phyloP scores from a whole-genome alignment of 2,329 filamentous ascomycete genomes.

The Pleoardoris graminearum region DNA sequence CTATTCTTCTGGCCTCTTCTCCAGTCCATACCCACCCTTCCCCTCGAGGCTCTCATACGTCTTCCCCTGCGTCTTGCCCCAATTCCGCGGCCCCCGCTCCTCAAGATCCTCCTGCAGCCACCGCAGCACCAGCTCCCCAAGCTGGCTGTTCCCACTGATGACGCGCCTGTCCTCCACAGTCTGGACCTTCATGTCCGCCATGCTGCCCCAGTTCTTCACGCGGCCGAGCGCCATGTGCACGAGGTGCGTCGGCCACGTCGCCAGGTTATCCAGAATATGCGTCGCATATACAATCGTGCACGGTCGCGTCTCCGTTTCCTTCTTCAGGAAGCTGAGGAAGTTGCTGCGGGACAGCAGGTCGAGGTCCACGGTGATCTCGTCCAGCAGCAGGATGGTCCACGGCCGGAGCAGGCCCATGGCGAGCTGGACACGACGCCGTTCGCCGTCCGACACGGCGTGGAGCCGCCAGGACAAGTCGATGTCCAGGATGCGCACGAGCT shows the following conservation, averaged over 20 bases:
- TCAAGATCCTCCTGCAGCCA: constrained; percentile 84
- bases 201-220: constrained; percentile 82
- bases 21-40: constrained; percentile 65
- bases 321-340: constrained; percentile 83
- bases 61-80: constrained; percentile 63
- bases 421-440: constrained; percentile 87
- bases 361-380: constrained; percentile 96
- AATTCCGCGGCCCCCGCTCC: constrained; percentile 75
- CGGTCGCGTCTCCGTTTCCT: constrained; percentile 77
- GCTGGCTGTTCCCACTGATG: constrained; percentile 72
- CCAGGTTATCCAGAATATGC: constrained; percentile 93
- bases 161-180: constrained; percentile 42
- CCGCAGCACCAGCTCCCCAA: constrained; percentile 83
- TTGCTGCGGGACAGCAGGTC: constrained; percentile 83
- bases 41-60: constrained; percentile 63
- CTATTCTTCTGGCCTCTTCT: constrained; percentile 47
- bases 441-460: constrained; percentile 93
- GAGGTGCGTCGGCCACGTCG: constrained; percentile 91
- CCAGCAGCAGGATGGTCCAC: constrained; percentile 87
- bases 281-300: constrained; percentile 98
- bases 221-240: constrained; percentile 92
- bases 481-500: constrained; percentile 85
- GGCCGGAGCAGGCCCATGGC: constrained; percentile 93
- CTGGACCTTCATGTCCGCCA: constrained; percentile 63
- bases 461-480: constrained; percentile 93